phyloP scores from a whole-genome alignment of 306 rosid species.

The Vicia sativa region DNA sequence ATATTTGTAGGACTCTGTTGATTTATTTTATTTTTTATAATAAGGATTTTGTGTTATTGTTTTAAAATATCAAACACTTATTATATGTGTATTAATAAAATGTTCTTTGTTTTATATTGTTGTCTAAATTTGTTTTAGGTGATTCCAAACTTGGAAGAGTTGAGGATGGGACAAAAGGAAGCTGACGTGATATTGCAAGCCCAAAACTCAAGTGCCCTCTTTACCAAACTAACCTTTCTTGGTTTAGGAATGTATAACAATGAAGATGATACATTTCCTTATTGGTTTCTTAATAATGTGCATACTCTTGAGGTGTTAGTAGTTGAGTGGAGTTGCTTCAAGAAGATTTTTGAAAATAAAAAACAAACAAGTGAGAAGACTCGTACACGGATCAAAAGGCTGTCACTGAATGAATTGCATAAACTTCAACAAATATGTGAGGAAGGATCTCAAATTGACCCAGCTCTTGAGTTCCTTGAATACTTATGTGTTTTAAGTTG shows the following conservation, averaged over 20 bases:
- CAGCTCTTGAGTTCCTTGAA: neutral
- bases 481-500: accelerated
- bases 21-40: no score
- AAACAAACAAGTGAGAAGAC: neutral
- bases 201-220: neutral
- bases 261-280: neutral
- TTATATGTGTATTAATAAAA: neutral
- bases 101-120: neutral
- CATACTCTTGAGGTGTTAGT: neutral
- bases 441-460: neutral
- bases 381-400: neutral
- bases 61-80: no score
- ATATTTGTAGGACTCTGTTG: no score
- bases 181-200: neutral
- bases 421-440: neutral
- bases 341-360: neutral
- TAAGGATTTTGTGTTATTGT: no score
- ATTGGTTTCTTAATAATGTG: neutral
- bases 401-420: neutral
- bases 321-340: neutral
- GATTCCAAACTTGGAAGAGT: neutral
- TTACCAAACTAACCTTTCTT: neutral
- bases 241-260: neutral
- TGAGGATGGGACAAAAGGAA: neutral
- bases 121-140: neutral